phyloP scores from a whole-genome alignment of 1,284 basidiomycete species.

The Agaricales sp. region DNA sequence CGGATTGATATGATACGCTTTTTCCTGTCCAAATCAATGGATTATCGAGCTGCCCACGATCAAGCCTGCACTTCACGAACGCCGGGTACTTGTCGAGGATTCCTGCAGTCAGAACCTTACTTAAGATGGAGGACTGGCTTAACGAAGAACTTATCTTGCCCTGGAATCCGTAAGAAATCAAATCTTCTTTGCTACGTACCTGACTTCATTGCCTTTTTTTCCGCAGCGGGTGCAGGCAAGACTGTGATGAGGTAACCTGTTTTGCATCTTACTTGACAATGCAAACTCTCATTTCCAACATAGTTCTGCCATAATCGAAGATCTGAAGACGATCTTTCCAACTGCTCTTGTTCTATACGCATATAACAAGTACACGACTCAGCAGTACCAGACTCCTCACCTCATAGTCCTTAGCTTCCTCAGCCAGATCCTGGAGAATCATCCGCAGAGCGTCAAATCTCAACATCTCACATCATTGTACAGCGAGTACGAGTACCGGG shows the following conservation, averaged over 20 bases:
- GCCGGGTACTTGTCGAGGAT: not conserved
- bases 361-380: not conserved
- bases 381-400: not conserved
- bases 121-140: not conserved
- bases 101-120: not conserved
- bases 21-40: not conserved
- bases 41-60: not conserved
- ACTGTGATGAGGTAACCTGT: conserved; percentile 1
- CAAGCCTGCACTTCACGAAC: not conserved
- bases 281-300: not conserved
- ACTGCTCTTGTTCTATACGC: not conserved
- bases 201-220: not conserved
- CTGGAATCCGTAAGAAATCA: not conserved
- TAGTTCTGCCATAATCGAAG: not conserved
- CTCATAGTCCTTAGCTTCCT: not conserved
- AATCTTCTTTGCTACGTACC: not conserved
- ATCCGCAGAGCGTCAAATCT: no score
- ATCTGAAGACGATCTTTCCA: not conserved
- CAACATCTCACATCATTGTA: not conserved
- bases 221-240: not conserved
- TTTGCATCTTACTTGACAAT: not conserved
- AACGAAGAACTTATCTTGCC: not conserved
- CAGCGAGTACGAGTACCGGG: not conserved
- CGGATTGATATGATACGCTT: not conserved
- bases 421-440: not conserved